Percentiles rank a stretch among this genome's conserved stretches.
Conservation (phyloP, 352 stramenopile species). For the Sclerospora graminicola region DNA sequence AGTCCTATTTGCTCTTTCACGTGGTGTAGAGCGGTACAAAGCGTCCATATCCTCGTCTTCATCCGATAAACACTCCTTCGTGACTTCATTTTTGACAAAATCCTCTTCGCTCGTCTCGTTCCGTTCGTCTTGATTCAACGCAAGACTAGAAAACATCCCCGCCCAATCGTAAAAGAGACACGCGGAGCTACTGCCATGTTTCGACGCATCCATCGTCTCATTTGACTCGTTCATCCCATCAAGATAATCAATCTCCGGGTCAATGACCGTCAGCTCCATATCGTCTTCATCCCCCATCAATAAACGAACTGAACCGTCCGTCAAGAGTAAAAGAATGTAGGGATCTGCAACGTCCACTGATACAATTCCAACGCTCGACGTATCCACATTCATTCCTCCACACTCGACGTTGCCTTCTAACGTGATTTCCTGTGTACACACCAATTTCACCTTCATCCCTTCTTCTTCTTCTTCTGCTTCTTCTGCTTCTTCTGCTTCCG, state of each 20-base stretch:
- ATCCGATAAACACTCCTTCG: conserved; percentile 11
- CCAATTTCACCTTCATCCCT: conserved; percentile 45
- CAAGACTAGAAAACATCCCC: conserved; percentile 62
- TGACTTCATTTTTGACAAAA: conserved; percentile 7
- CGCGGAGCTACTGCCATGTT: conserved; percentile 42
- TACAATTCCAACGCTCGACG: conserved; percentile 57
- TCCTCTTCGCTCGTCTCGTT: conserved; percentile 19
- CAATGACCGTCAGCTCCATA: conserved; percentile 70
- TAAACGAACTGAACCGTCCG: conserved; percentile 67
- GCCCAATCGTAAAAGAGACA: conserved; percentile 83
- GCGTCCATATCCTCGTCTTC: conserved; percentile 68
- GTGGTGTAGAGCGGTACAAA: conserved; percentile 47
- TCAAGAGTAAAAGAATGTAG: conserved; percentile 74
- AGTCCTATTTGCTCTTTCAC: conserved; percentile 9
- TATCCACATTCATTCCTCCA: conserved; percentile 78
- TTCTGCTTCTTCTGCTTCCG: conserved; percentile 10
- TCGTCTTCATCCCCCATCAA: conserved; percentile 78
- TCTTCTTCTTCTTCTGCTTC: conserved; percentile 50
- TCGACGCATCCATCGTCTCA: conserved; percentile 16
- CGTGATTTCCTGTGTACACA: conserved; percentile 79
- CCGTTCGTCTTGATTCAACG: conserved; percentile 41
- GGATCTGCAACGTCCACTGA: conserved; percentile 78
- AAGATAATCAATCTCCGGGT: conserved; percentile 54
- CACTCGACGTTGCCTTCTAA: conserved; percentile 71
- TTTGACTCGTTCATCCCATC: conserved; percentile 24